Evolutionary conservation across 2,329 filamentous ascomycete genomes (phyloP).

Genomic region (Stemphylium vesicarium): DNA sequence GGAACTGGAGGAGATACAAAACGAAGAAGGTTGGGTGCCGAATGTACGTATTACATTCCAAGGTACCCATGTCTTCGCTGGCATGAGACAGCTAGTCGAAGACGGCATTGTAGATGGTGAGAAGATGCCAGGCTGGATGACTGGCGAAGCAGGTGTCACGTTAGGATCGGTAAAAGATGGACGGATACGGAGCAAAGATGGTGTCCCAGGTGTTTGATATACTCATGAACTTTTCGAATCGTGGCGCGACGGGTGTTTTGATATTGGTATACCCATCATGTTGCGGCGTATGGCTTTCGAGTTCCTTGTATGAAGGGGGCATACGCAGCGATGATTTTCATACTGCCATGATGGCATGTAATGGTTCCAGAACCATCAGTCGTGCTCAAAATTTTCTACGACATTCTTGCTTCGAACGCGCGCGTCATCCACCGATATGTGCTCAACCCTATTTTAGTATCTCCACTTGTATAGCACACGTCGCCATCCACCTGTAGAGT

Average conservation of each 20-base stretch:
- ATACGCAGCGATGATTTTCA: neutral
- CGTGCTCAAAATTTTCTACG: no score
- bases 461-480: no score
- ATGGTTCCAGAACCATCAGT: no score
- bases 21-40: constrained; percentile 58
- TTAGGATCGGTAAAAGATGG: constrained; percentile 72
- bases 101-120: constrained; percentile 75
- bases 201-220: constrained; percentile 32
- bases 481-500: no score
- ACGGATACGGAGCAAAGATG: constrained; percentile 56
- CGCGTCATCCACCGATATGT: no score
- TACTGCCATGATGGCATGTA: neutral
- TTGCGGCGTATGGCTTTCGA: constrained; percentile 26
- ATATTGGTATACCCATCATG: constrained; percentile 33
- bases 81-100: constrained; percentile 78
- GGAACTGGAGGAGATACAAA: constrained; percentile 36
- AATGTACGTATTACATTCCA: constrained; percentile 71
- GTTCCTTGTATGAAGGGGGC: neutral
- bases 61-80: constrained; percentile 80
- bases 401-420: no score
- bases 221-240: neutral
- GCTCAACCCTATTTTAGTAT: no score
- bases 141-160: constrained; percentile 82
- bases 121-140: constrained; percentile 89
- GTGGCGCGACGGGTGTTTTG: constrained; percentile 24